Conservation (phyloP, 2,329 filamentous ascomycete genomes). For the Cladobotryum protrusum region DNA sequence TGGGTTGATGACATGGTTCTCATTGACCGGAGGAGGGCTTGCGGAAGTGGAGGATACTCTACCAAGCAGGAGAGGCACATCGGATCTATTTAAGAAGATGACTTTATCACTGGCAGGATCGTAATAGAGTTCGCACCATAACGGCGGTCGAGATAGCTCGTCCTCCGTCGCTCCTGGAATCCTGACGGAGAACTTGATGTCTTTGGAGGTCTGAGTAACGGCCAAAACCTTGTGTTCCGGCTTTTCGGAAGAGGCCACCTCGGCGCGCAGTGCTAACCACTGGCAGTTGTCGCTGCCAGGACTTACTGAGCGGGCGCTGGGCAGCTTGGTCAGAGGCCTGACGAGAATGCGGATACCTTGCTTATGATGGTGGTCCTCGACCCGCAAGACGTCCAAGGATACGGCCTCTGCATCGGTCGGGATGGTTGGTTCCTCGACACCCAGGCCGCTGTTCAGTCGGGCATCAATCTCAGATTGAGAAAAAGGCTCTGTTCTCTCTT, state of each 20-base stretch:
- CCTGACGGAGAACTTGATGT: constrained; percentile 54
- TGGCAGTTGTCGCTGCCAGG: constrained; percentile 51
- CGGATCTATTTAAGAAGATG: constrained; percentile 50
- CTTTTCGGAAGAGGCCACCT: constrained; percentile 45
- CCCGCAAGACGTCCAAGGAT: constrained; percentile 47
- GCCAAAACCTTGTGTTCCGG: constrained; percentile 52
- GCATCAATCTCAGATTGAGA: constrained; percentile 50
- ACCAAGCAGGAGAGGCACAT: constrained; percentile 46
- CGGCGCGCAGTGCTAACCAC: constrained; percentile 51
- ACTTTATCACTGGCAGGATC: constrained; percentile 53
- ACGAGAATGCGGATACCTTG: constrained; percentile 53
- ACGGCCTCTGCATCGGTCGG: constrained; percentile 36
- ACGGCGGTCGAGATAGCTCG: constrained; percentile 37
- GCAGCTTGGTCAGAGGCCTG: constrained; percentile 46
- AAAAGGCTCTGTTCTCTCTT: constrained; percentile 54
- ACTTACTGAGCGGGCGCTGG: constrained; percentile 47
- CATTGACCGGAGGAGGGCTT: constrained; percentile 33
- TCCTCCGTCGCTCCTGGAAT: constrained; percentile 45
- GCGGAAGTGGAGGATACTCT: constrained; percentile 36
- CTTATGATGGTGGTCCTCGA: constrained; percentile 47
- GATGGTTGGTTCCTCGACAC: constrained; percentile 37
- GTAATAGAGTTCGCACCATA: constrained; percentile 58
- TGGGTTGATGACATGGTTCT: constrained; percentile 39
- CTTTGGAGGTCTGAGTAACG: constrained; percentile 53
- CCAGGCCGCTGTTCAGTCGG: constrained; percentile 37